Base-by-base conservation (phyloP, 768 basidiomycete genomes). In the Clavaria fumosa region DNA sequence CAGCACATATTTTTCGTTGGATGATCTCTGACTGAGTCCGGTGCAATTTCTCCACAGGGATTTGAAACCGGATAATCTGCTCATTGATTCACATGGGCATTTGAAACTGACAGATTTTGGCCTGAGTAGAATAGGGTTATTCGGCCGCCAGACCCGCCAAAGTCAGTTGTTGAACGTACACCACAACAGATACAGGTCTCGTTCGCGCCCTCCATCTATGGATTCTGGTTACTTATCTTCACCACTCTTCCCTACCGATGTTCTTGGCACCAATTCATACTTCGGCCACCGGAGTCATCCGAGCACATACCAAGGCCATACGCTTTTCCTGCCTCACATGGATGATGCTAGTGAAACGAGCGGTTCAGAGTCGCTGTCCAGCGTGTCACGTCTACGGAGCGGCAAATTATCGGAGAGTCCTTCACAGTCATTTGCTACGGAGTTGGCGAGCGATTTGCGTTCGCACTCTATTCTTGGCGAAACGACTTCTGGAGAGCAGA, bases 51-150 rank as follows among this genome's bases (percentile, higher is more conserved):
- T 40, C 39, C 50, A 21, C 52, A 95, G 95, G 62, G 95, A 97
- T 53, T 59, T 97, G 43, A 97, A 97, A 54, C 95, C 95, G 10
- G 95, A 99, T 60, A 99, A 99, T 52, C 62, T 99, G 27, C 80
- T 99, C 26, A 97, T 99, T 49, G 93, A 99, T 57, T 73, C 85
- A 34, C 79, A 90, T 48, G 95, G 95, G 12, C 95, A 99, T 56
- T 66, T 99, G 50, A 97, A 97, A 58, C 71, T 99, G 23, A 99
- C 95, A 18, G 95, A 99, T 59, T 99, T 99, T 53, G 95, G 95
- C 39, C 62, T 99, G 11, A 95, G 90, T 43, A 72, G 88, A 50
- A 96, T 96, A 50, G 95, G 95, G 75, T 69, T 99, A n/a, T 67
- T 99, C 21, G 91, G 93, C 35, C 85, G 95, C 47, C 95, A 99